A percentile compares a stretch with the other conserved stretches of the same genome.
Evolutionary conservation across 2,329 filamentous ascomycete species (phyloP).

Genomic region (Verticillium albo-atrum): DNA sequence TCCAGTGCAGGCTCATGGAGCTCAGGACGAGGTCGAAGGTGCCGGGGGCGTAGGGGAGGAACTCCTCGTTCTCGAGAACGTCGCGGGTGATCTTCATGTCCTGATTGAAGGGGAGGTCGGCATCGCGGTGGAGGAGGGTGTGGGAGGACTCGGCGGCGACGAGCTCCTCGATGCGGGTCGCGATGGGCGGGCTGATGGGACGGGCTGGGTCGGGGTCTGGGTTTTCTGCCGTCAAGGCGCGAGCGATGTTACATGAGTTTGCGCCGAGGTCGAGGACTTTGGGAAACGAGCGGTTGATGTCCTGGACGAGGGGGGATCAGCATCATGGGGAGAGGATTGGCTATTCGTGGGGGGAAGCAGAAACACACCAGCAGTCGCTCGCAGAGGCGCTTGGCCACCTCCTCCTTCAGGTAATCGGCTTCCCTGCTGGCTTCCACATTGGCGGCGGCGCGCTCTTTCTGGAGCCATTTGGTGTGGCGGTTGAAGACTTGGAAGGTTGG

Average conservation of each 20-base stretch:
- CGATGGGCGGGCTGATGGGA: constrained; percentile 61
- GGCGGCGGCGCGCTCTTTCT: constrained; percentile 79
- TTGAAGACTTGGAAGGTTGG: constrained; percentile 91
- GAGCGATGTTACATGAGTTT: constrained; percentile 91
- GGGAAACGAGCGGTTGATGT: constrained; percentile 86
- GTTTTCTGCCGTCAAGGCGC: constrained; percentile 68
- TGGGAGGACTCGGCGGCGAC: constrained; percentile 79
- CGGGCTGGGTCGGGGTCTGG: constrained; percentile 55
- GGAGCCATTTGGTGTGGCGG: constrained; percentile 77
- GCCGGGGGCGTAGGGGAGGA: constrained; percentile 70
- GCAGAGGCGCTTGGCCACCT: constrained; percentile 78
- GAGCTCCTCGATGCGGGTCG: constrained; percentile 67
- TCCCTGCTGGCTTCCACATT: constrained; percentile 68
- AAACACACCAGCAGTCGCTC: constrained; percentile 71
- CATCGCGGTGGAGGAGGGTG: constrained; percentile 75
- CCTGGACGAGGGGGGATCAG: constrained; percentile 41
- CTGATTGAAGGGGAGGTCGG: constrained; percentile 67
- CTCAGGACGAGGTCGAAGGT: constrained; percentile 89
- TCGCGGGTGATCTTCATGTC: constrained; percentile 68
- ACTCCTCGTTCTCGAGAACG: constrained; percentile 71
- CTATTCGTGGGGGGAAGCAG: constrained; percentile 4
- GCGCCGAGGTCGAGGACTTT: constrained; percentile 88
- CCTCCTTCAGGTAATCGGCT: constrained; percentile 90
- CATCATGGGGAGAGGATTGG: neutral
- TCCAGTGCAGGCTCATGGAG: constrained; percentile 89